Evolutionary conservation across 2,329 filamentous ascomycete species (phyloP).

Genomic region (Helotiales sp.): DNA sequence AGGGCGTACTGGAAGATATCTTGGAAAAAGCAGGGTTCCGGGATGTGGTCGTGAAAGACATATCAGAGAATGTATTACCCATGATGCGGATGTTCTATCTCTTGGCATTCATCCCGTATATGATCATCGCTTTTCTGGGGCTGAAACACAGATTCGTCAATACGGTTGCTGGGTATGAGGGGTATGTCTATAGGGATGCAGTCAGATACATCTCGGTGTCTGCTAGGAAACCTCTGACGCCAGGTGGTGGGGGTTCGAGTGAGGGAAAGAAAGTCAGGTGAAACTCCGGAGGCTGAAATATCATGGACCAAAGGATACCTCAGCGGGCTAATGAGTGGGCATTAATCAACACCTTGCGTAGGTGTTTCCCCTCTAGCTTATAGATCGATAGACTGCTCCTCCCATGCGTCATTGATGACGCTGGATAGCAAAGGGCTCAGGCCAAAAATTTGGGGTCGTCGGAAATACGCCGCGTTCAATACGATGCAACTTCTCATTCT

Average conservation of each 20-base stretch:
- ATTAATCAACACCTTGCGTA: no score
- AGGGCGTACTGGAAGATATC: constrained; percentile 48
- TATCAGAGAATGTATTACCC: constrained; percentile 53
- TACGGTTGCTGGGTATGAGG: constrained; percentile 49
- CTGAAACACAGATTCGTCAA: constrained; percentile 55
- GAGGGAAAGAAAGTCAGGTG: constrained; percentile 6
- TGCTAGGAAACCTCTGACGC: constrained; percentile 44
- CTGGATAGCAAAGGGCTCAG: no score
- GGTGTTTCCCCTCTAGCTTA: no score
- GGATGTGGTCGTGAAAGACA: constrained; percentile 51
- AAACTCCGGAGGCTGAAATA: background rate
- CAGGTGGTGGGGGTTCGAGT: background rate
- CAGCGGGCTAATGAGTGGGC: no score
- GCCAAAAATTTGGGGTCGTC: no score
- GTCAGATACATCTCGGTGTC: constrained; percentile 43
- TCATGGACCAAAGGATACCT: no score
- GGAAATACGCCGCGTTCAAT: no score
- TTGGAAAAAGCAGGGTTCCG: constrained; percentile 44
- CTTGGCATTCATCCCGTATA: constrained; percentile 52
- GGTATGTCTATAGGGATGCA: constrained; percentile 22
- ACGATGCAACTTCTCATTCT: no score
- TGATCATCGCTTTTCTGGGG: constrained; percentile 49
- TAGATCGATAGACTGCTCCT: no score
- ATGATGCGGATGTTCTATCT: constrained; percentile 55
- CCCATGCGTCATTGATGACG: no score